Conservation (phyloP, 192 early-diverging fungal species). For the Paraglomus brasilianum region DNA sequence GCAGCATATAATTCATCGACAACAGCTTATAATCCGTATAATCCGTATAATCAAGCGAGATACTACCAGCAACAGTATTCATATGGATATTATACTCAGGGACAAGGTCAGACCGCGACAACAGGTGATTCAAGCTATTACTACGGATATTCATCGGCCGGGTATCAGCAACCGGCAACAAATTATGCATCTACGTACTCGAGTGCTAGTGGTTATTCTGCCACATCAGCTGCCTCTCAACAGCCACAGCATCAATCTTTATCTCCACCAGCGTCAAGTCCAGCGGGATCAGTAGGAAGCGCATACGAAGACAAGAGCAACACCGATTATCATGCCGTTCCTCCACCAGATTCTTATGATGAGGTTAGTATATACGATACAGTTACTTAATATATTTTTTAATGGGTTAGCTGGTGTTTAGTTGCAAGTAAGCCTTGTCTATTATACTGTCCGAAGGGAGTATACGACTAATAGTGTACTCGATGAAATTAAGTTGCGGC, state of each 20-base stretch:
- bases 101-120: not conserved
- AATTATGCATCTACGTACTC: no score
- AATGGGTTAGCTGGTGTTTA: not conserved
- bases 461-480: not conserved
- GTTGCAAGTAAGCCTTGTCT: not conserved
- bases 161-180: constrained; percentile 1
- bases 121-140: constrained; percentile 22
- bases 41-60: constrained; percentile 29
- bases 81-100: constrained; percentile 20
- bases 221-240: constrained; percentile 13
- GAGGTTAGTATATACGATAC: constrained; percentile 25
- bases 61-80: constrained; percentile 26
- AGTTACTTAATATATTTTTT: not conserved
- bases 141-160: constrained; percentile 28
- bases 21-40: constrained; percentile 24
- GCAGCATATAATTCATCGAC: no score
- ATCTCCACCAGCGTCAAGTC: no score
- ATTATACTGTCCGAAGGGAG: not conserved
- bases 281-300: no score
- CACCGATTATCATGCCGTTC: constrained; percentile 28
- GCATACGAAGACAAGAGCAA: not conserved
- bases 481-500: not conserved
- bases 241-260: not conserved
- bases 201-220: not conserved
- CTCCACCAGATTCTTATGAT: constrained; percentile 31